Evolutionary conservation across 2,329 filamentous ascomycete species (phyloP).

Genomic region (Alternaria postmessia): DNA sequence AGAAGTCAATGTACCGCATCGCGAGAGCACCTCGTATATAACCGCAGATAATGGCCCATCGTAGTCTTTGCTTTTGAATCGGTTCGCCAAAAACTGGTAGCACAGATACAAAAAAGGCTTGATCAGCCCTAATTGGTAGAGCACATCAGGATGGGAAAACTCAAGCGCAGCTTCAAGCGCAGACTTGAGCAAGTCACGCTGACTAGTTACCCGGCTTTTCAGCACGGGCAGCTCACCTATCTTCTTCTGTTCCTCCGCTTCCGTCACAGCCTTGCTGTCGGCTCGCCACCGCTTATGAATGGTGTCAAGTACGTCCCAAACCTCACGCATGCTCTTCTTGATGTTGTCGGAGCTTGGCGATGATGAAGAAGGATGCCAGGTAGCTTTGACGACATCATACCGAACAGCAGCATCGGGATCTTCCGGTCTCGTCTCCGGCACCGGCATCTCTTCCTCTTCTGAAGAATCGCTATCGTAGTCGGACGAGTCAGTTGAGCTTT

Average conservation of each 20-base stretch:
- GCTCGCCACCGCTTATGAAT: constrained; percentile 69
- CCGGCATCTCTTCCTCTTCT: constrained; percentile 62
- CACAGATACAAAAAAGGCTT: constrained; percentile 55
- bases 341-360: constrained; percentile 60
- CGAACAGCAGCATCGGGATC: constrained; percentile 62
- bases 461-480: constrained; percentile 62
- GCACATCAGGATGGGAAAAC: constrained; percentile 57
- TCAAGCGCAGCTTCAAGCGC: constrained; percentile 57
- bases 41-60: constrained; percentile 53
- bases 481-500: constrained; percentile 57
- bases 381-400: constrained; percentile 68
- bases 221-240: constrained; percentile 62
- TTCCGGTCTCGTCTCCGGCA: constrained; percentile 61
- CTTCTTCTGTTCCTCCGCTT: constrained; percentile 66
- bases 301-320: constrained; percentile 67
- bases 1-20: constrained; percentile 68
- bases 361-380: constrained; percentile 66
- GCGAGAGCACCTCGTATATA: constrained; percentile 64
- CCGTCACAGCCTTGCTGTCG: constrained; percentile 63
- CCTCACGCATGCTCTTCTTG: constrained; percentile 62
- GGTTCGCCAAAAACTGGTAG: constrained; percentile 60
- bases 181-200: constrained; percentile 65
- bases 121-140: constrained; percentile 51
- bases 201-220: constrained; percentile 64
- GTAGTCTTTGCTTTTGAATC: constrained; percentile 56